These are phyloP conservation scores for Globisporangium irregulare DNA, from an alignment of 352 stramenopile genomes.

Conservation along the genomic window DNA sequence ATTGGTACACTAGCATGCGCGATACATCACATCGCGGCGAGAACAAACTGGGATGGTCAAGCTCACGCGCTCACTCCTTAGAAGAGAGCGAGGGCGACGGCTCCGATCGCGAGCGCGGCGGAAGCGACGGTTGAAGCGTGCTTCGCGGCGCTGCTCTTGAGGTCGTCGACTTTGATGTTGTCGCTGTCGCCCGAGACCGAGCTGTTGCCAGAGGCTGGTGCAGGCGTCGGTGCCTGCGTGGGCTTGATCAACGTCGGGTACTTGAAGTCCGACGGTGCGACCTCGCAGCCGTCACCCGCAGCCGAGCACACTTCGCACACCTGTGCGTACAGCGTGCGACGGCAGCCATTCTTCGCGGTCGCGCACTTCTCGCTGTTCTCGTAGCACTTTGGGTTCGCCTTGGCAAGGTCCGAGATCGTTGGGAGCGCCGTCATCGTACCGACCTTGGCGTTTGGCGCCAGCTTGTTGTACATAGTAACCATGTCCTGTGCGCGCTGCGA, in stretches of 20 bases:
- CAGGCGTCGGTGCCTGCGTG: conserved; percentile 10
- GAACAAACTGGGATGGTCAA: no score
- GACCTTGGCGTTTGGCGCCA: conserved; percentile 24
- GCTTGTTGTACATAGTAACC: conserved; percentile 58
- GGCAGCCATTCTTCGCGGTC: conserved; percentile 38
- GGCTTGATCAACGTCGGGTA: conserved; percentile 36
- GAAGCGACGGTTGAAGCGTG: conserved; percentile 16
- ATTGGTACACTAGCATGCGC: no score
- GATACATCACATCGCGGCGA: no score
- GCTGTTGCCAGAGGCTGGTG: conserved; percentile 13
- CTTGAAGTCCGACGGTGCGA: conserved; percentile 35
- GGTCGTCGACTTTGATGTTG: conserved; percentile 2
- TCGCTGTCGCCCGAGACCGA: conserved; percentile 15
- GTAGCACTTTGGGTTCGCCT: conserved; percentile 62
- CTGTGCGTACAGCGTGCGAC: conserved; percentile 55
- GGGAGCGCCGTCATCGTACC: conserved; percentile 48
- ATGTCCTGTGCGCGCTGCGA: conserved; percentile 33
- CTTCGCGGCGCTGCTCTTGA: not conserved
- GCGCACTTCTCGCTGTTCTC: conserved; percentile 51
- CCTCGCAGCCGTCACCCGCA: conserved; percentile 29
- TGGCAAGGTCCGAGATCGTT: conserved; percentile 29
- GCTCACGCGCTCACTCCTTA: conserved; percentile 17
- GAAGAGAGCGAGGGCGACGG: conserved; percentile 23
- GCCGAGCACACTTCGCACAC: conserved; percentile 50
- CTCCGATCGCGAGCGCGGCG: conserved; percentile 23